Percentiles rank a stretch among this genome's conserved stretches.
Conservation (phyloP, 176 grass and related monocot species). For the Rhynchospora pubera region DNA sequence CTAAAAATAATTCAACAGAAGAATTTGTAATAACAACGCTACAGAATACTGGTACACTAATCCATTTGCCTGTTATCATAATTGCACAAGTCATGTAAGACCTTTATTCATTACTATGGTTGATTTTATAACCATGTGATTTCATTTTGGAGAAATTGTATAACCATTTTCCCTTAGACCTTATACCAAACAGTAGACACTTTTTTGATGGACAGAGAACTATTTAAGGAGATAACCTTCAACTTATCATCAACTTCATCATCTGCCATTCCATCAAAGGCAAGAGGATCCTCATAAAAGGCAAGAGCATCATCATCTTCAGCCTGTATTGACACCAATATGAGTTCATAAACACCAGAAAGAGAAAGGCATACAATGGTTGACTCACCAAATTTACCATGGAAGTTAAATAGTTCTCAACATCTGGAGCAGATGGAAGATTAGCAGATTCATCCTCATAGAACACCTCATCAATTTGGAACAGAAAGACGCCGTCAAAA, state of each 20-base stretch:
- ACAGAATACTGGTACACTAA: background rate
- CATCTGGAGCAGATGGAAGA: slow-evolving; percentile 79
- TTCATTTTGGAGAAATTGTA: background rate
- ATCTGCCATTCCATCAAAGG: slow-evolving; percentile 70
- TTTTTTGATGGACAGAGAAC: background rate
- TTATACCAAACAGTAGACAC: background rate
- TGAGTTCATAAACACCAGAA: slow-evolving; percentile 8
- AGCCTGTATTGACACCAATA: slow-evolving; percentile 34
- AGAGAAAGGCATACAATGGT: background rate
- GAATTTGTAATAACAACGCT: background rate
- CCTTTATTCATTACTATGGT: background rate
- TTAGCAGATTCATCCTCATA: slow-evolving; percentile 79
- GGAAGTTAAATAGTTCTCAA: slow-evolving; percentile 69
- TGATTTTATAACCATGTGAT: background rate
- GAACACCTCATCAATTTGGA: slow-evolving; percentile 40
- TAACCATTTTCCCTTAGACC: background rate
- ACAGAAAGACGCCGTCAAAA: slow-evolving; percentile 72
- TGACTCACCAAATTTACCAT: slow-evolving; percentile 37
- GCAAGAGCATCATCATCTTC: slow-evolving; percentile 32
- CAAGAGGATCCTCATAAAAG: slow-evolving; percentile 37
- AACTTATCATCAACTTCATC: slow-evolving; percentile 60
- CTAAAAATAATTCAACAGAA: background rate
- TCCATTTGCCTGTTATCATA: background rate
- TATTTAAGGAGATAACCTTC: slow-evolving; percentile 48
- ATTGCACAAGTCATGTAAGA: background rate